These are phyloP conservation scores for Phlegmacium glaucopus DNA, from an alignment of 768 basidiomycete species.

Conservation along the genomic window DNA sequence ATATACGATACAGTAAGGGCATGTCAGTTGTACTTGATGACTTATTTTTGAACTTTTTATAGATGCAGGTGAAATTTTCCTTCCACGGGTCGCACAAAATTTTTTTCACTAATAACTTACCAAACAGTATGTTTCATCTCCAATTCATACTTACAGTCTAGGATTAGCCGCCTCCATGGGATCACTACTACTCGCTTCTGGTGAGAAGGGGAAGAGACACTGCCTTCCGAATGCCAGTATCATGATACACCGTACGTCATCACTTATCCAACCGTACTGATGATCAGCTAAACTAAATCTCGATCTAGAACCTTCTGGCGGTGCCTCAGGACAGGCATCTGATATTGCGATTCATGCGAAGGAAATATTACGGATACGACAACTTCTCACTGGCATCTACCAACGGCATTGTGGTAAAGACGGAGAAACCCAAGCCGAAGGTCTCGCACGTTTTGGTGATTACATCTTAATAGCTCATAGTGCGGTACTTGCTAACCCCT, in stretches of 20 bases:
- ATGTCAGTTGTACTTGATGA: constrained; percentile 1
- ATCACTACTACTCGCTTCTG: constrained; percentile 86
- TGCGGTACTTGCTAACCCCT: constrained; percentile 14
- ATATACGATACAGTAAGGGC: constrained; percentile 91
- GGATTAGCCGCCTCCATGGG: constrained; percentile 98
- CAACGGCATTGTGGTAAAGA: constrained; percentile 75
- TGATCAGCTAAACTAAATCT: constrained; percentile 7
- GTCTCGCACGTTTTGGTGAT: constrained; percentile 77
- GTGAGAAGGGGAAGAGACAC: constrained; percentile 88
- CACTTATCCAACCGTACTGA: constrained; percentile 11
- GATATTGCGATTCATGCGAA: constrained; percentile 98
- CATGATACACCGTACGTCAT: constrained; percentile 90
- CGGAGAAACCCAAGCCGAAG: constrained; percentile 61
- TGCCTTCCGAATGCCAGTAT: constrained; percentile 92
- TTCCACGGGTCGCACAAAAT: constrained; percentile 12
- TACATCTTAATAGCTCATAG: constrained; percentile 13
- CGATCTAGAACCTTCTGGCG: constrained; percentile 86
- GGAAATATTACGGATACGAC: constrained; percentile 89
- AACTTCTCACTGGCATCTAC: constrained; percentile 84
- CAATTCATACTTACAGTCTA: constrained; percentile 95
- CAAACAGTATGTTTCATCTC: constrained; percentile 81
- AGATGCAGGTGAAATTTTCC: constrained; percentile 65
- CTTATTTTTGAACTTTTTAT: constrained; percentile 13
- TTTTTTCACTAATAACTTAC: constrained; percentile 17
- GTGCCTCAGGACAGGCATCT: constrained; percentile 91